Percentiles rank a stretch among this genome's conserved stretches.
phyloP scores from a whole-genome alignment of 2,329 filamentous ascomycete species.

The Diaporthe citriasiana region DNA sequence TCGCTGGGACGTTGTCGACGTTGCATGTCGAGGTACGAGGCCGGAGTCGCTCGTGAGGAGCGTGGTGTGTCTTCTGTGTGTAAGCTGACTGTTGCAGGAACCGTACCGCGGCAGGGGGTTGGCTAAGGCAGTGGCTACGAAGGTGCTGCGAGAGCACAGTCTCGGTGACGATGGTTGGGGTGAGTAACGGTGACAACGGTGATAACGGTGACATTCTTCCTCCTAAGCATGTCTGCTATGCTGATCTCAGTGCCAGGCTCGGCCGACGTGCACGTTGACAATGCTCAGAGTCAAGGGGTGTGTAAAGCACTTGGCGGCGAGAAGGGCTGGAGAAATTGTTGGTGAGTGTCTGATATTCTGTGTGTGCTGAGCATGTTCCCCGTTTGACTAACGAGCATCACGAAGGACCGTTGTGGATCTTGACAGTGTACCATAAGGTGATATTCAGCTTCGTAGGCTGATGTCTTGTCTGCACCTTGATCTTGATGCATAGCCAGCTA shows the following conservation, averaged over 20 bases:
- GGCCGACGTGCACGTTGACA: constrained; percentile 75
- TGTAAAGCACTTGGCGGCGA: constrained; percentile 73
- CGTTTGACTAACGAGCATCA: constrained; percentile 15
- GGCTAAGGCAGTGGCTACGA: constrained; percentile 72
- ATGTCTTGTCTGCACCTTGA: constrained; percentile 24
- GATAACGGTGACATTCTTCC: neutral
- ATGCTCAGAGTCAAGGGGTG: constrained; percentile 72
- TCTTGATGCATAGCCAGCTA: neutral
- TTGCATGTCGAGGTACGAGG: constrained; percentile 48
- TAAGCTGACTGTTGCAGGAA: constrained; percentile 52
- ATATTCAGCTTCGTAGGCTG: constrained; percentile 36
- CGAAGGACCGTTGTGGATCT: constrained; percentile 45
- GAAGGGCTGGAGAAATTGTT: constrained; percentile 69
- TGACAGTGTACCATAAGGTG: constrained; percentile 43
- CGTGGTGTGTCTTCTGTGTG: neutral
- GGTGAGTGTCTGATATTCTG: constrained; percentile 58
- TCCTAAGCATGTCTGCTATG: neutral
- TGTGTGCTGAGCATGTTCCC: neutral
- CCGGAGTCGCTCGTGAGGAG: neutral
- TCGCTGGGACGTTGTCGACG: constrained; percentile 47
- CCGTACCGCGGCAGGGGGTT: constrained; percentile 72
- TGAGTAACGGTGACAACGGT: neutral
- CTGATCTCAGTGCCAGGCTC: constrained; percentile 50
- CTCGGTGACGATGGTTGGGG: constrained; percentile 66
- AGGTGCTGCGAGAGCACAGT: constrained; percentile 67